Conservation (phyloP, 257 asterid species). For the Datura wrightii region DNA sequence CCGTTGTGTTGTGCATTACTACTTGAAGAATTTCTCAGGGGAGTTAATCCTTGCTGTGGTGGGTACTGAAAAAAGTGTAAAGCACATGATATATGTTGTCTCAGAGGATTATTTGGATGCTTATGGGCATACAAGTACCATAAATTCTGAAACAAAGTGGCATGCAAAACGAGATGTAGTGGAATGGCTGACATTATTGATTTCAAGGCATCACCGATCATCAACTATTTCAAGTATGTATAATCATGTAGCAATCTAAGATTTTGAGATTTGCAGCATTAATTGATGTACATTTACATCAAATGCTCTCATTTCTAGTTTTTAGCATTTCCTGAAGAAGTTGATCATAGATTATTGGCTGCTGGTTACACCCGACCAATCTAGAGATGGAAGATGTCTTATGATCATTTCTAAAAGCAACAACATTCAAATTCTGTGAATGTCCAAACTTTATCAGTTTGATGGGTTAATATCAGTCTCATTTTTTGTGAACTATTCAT, state of each 20-base stretch:
- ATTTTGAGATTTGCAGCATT: constrained; percentile 14
- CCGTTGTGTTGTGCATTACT: constrained; percentile 48
- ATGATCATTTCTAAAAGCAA: neutral
- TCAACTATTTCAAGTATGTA: constrained; percentile 47
- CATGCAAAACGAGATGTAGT: constrained; percentile 45
- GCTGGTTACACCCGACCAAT: neutral
- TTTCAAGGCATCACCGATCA: constrained; percentile 39
- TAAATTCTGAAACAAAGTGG: constrained; percentile 50
- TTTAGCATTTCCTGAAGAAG: neutral
- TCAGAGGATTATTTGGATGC: constrained; percentile 46
- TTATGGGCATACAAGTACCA: constrained; percentile 41
- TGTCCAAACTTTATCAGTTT: neutral
- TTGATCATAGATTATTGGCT: neutral
- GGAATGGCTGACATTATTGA: constrained; percentile 45
- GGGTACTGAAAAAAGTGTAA: constrained; percentile 50
- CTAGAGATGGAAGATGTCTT: neutral
- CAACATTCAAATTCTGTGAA: neutral
- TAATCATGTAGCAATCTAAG: neutral
- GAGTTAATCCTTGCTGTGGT: constrained; percentile 52
- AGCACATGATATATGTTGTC: constrained; percentile 44
- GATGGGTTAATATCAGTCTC: neutral
- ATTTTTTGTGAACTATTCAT: neutral
- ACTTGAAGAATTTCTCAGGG: constrained; percentile 40
- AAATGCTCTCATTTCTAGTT: neutral
- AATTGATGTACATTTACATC: neutral